Base-by-base conservation (phyloP, 805 yeast genomes). In the Dipodascopsis uninucleata region DNA sequence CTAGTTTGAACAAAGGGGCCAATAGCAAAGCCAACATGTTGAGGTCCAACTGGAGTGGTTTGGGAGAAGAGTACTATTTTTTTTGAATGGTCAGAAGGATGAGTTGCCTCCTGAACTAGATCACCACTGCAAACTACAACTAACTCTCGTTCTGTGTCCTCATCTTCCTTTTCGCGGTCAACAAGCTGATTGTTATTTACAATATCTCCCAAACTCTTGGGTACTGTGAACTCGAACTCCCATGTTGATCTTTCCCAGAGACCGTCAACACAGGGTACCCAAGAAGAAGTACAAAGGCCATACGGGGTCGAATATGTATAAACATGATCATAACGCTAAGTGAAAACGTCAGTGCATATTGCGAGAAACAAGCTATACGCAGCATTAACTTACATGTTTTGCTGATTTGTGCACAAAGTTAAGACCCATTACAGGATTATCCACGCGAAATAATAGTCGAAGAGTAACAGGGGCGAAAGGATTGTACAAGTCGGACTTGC, bases 251-350 rank as follows among this genome's bases (percentile, higher is more conserved):
- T 77, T 57, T 88, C 96, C 76, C 89, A 82, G 25, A 88, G 63
- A 35, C 82, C 85, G 53, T 93, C 97, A 4, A 93, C 74, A 61
- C 98, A 93, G 0, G 99, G 99, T 38, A 93, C 84, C 99, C 99
- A 93, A n/a, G 88, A 82, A 2, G 96, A 85, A 0, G 97, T 85
- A 12, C 93, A 78, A 3, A 83, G 73, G 14, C 87, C 86, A 35
- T 81, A 65, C 23, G 86, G 88, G 3, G 85, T 73, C 59, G 90
- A 89, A 1, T 78, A 71, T 0, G 97, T 90, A 63, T 84, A 88
- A 1, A 86, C 94, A 58, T 49, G 45, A 25, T 45, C 44, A 23
- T 45, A 49, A 3, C 44, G 36, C 48, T 47, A 26, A 8, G 28
- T n/a, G 4, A 7, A 26, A 31, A 40, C 6, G 17, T 10, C 12